Conservation (phyloP, 2,329 filamentous ascomycete species). For the Phyllosticta citriasiana region DNA sequence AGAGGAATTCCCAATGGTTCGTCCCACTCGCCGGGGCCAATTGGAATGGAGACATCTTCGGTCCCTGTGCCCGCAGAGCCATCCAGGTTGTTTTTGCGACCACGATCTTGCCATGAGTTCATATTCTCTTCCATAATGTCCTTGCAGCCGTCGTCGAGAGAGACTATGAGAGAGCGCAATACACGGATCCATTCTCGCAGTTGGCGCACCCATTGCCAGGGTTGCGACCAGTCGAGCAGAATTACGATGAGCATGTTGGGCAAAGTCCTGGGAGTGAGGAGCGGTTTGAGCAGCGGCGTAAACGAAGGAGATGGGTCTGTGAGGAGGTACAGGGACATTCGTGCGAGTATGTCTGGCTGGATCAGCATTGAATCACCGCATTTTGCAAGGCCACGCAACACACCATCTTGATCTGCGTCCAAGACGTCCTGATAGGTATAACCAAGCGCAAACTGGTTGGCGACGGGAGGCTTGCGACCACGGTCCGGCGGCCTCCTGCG, state of each 20-base stretch:
- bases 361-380: slow-evolving; percentile 11
- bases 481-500: slow-evolving; percentile 43
- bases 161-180: slow-evolving; percentile 64
- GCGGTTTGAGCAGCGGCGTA: slow-evolving; percentile 69
- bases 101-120: slow-evolving; percentile 59
- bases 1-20: slow-evolving; percentile 78
- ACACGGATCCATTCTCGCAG: slow-evolving; percentile 83
- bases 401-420: slow-evolving; percentile 87
- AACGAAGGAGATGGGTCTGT: slow-evolving; percentile 78
- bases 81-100: slow-evolving; percentile 14
- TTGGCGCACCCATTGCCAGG: slow-evolving; percentile 85
- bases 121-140: slow-evolving; percentile 81
- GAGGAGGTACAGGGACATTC: slow-evolving; percentile 80
- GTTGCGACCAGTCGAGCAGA: slow-evolving; percentile 90
- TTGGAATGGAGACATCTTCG: slow-evolving; percentile 57
- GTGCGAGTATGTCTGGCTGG: slow-evolving; percentile 69
- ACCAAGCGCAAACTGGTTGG: slow-evolving; percentile 83
- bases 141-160: slow-evolving; percentile 65
- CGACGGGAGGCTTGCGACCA: slow-evolving; percentile 58
- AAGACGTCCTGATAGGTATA: slow-evolving; percentile 95
- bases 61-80: slow-evolving; percentile 3
- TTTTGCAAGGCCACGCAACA: neutral
- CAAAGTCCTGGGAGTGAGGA: slow-evolving; percentile 74
- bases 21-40: slow-evolving; percentile 88
- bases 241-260: slow-evolving; percentile 80